phyloP scores from a whole-genome alignment of 108 stramenopile genomes.

The Fistulifera solaris region DNA sequence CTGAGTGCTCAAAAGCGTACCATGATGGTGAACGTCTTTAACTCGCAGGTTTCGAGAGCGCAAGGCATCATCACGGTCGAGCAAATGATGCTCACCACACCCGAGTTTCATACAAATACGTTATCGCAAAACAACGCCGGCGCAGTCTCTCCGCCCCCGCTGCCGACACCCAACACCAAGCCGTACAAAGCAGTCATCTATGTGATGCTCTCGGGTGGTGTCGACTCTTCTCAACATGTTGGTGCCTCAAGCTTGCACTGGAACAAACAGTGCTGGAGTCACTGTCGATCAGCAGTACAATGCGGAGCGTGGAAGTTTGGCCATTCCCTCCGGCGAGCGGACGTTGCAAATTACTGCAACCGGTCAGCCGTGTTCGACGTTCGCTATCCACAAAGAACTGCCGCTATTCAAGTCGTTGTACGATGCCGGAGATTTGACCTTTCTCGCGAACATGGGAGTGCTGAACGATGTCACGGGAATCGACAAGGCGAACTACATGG shows the following conservation, averaged over 20 bases:
- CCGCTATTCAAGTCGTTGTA: conserved; percentile 34
- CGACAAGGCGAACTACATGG: too few relatives aligned
- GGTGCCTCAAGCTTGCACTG: conserved; percentile 32
- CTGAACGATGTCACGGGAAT: conserved; percentile 12
- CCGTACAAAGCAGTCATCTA: conserved; percentile 62
- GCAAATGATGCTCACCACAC: conserved; percentile 6
- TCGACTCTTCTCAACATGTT: conserved; percentile 50
- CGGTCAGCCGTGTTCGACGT: conserved; percentile 46
- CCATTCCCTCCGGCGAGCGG: conserved; percentile 8
- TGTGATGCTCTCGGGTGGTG: conserved; percentile 40
- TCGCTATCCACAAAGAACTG: conserved; percentile 45
- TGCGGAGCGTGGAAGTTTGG: conserved; percentile 19
- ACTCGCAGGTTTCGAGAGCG: conserved; percentile 7
- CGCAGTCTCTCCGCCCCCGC: background rate
- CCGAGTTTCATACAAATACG: conserved; percentile 26
- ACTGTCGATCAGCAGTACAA: conserved; percentile 24
- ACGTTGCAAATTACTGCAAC: conserved; percentile 13
- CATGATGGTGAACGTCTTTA: background rate
- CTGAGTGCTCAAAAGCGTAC: conserved; percentile 24
- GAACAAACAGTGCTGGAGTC: conserved; percentile 6
- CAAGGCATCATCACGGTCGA: conserved; percentile 15
- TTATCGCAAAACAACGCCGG: conserved; percentile 1
- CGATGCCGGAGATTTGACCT: conserved; percentile 42
- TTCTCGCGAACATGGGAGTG: conserved; percentile 62
- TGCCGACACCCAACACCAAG: conserved; percentile 6